Evolutionary conservation across 73 alveolate species (phyloP).

Genomic region (Paramecium primaurelia): DNA sequence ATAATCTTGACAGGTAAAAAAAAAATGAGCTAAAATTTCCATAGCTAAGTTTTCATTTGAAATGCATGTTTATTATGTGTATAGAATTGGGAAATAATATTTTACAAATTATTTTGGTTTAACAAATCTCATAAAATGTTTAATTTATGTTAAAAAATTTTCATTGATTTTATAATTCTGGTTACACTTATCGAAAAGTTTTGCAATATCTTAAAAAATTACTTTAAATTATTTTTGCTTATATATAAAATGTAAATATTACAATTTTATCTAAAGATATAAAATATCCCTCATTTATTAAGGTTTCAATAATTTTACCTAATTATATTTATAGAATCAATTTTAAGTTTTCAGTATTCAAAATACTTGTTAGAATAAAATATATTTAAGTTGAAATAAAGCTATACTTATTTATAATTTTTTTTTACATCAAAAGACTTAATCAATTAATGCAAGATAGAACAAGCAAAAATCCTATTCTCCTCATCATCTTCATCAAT

Average conservation of each 20-base stretch:
- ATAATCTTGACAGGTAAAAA: neutral
- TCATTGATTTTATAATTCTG: neutral
- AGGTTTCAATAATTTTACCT: neutral
- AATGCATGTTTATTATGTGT: neutral
- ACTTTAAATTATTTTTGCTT: neutral
- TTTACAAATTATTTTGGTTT: neutral
- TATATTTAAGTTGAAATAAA: neutral
- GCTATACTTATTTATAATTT: neutral
- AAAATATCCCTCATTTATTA: neutral
- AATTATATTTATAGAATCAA: neutral
- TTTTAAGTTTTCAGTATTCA: neutral
- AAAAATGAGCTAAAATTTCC: conserved; percentile 18
- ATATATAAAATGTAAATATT: neutral
- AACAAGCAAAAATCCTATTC: neutral
- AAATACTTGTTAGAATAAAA: neutral
- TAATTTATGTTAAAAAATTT: neutral
- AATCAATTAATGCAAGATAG: neutral
- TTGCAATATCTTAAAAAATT: neutral
- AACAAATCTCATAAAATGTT: neutral
- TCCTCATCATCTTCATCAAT: neutral
- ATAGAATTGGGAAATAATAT: neutral
- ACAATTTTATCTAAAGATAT: neutral
- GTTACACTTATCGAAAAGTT: neutral
- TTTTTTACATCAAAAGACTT: neutral
- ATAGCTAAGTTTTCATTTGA: neutral